Conservation (phyloP, 2,329 filamentous ascomycete species). For the Xylariales sp. region DNA sequence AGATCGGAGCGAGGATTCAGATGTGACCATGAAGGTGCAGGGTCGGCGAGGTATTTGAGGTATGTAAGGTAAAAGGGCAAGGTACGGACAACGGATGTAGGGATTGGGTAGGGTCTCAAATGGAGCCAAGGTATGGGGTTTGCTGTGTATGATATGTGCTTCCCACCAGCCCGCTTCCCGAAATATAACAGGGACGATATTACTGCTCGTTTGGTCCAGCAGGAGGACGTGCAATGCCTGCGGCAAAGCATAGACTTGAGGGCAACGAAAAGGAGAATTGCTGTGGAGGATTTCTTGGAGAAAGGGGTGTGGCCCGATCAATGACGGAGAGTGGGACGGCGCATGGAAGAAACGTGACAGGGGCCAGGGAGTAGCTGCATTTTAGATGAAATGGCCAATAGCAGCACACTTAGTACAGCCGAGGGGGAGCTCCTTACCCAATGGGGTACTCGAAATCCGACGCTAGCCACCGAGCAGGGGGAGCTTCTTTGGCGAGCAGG, state of each 20-base stretch:
- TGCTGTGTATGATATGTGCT: conserved; percentile 20
- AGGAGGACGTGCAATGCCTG: conserved; percentile 24
- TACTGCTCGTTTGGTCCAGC: conserved; percentile 21
- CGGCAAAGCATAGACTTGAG: conserved; percentile 21
- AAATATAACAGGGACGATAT: conserved; percentile 24
- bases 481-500: conserved; percentile 17
- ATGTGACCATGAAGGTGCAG: conserved; percentile 26
- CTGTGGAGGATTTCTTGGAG: conserved; percentile 21
- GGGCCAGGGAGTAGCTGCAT: conserved; percentile 35
- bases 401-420: conserved; percentile 29
- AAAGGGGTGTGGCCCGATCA: conserved; percentile 29
- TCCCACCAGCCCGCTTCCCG: conserved; percentile 9
- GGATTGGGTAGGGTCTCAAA: conserved; percentile 23
- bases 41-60: conserved; percentile 28
- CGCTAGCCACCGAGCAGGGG: conserved; percentile 39
- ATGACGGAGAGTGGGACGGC: conserved; percentile 34
- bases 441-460: conserved; percentile 44
- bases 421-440: conserved; percentile 43
- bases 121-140: conserved; percentile 19
- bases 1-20: conserved; percentile 26
- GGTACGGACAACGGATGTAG: conserved; percentile 24
- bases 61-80: conserved; percentile 17
- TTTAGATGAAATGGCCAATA: conserved; percentile 52
- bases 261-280: conserved; percentile 18
- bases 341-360: conserved; percentile 49